These are phyloP conservation scores for Mentha longifolia DNA, from an alignment of 257 asterid species.

Conservation along the genomic window DNA sequence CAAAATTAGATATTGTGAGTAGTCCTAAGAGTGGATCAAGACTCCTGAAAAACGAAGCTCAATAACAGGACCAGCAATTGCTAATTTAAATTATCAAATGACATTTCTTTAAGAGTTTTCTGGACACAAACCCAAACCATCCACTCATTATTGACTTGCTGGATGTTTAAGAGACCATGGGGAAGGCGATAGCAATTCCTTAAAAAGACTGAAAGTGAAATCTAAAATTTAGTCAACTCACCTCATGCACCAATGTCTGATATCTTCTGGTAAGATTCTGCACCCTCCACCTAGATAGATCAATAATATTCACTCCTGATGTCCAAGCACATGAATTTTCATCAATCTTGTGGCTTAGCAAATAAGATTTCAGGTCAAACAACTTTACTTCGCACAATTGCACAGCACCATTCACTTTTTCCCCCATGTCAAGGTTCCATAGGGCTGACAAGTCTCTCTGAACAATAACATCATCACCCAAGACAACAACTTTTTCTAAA, in stretches of 20 bases:
- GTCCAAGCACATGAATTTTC: conserved; percentile 87
- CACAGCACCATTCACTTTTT: conserved; percentile 84
- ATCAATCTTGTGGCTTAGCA: conserved; percentile 49
- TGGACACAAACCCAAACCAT: too few species aligned
- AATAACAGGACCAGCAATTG: too few species aligned
- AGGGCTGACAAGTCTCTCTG: conserved; percentile 89
- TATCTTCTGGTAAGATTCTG: conserved; percentile 64
- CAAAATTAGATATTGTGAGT: too few species aligned
- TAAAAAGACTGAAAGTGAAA: too few species aligned
- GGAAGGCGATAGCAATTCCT: too few species aligned
- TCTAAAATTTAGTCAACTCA: conserved; percentile 40
- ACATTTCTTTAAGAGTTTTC: too few species aligned
- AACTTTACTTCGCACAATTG: conserved; percentile 70
- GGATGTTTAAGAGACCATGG: too few species aligned
- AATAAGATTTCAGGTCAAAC: conserved; percentile 60
- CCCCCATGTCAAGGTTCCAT: conserved; percentile 91
- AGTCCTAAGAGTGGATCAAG: too few species aligned
- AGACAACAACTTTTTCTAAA: conserved; percentile 77
- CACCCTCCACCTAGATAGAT: conserved; percentile 79
- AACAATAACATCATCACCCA: conserved; percentile 88
- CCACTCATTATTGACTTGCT: too few species aligned
- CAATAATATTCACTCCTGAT: conserved; percentile 82
- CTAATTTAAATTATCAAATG: too few species aligned
- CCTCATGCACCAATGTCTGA: conserved; percentile 71
- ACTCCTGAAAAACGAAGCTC: too few species aligned